phyloP scores from a whole-genome alignment of 2,329 filamentous ascomycete genomes.

The Aspergillus piperis region DNA sequence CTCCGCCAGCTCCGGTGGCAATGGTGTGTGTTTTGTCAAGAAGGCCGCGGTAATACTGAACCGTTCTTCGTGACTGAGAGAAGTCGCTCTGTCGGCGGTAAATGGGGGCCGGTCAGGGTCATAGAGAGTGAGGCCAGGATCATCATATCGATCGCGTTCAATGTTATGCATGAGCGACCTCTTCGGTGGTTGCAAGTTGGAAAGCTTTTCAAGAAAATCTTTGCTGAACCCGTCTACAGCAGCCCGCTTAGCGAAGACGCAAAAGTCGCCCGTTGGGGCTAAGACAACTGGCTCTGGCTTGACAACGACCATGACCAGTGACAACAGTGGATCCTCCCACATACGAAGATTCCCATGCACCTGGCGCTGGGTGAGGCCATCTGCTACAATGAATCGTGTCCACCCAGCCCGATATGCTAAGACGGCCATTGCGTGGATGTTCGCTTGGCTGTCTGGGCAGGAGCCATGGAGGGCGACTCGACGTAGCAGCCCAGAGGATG shows the following conservation, averaged over 20 bases:
- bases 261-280: neutral
- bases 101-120: neutral
- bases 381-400: slow-evolving; percentile 2
- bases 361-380: neutral
- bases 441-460: neutral
- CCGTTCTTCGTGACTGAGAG: neutral
- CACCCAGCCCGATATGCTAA: slow-evolving; percentile 6
- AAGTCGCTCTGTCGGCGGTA: neutral
- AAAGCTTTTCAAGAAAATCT: neutral
- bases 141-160: neutral
- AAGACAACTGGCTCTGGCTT: neutral
- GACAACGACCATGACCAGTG: neutral
- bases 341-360: neutral
- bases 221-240: neutral
- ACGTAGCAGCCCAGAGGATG: neutral
- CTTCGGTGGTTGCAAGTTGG: neutral
- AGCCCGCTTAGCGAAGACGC: neutral
- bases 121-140: neutral
- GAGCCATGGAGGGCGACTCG: neutral
- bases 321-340: neutral
- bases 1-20: neutral
- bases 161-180: neutral
- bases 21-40: neutral
- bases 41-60: neutral
- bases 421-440: neutral